phyloP scores from a whole-genome alignment of 768 basidiomycete genomes.

The Rhodosporidiobolus sp. region DNA sequence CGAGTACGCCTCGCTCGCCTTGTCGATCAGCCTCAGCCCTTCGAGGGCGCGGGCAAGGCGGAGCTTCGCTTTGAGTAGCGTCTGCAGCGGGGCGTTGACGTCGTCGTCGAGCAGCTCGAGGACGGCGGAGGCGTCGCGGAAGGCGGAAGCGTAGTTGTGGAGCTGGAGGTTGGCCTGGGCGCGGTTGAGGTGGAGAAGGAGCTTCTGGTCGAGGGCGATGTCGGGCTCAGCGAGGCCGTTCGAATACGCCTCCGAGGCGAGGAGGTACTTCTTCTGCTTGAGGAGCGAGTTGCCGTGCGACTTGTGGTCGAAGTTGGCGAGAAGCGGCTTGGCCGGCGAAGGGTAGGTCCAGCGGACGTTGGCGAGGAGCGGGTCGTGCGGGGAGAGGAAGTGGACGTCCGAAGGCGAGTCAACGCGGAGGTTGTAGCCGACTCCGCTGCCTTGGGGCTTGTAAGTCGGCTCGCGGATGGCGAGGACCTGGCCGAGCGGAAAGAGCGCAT shows the following conservation, averaged over 20 bases:
- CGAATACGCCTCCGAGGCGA: constrained; percentile 45
- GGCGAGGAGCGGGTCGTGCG: constrained; percentile 8
- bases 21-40: not conserved
- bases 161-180: constrained; percentile 21
- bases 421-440: constrained; percentile 18
- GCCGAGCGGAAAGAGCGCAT: constrained; percentile 47
- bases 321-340: not conserved
- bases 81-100: not conserved
- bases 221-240: constrained; percentile 23
- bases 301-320: constrained; percentile 31
- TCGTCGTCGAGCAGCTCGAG: not conserved
- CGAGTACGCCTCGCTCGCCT: not conserved
- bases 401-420: constrained; percentile 48
- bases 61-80: constrained; percentile 70
- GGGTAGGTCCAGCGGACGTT: constrained; percentile 15
- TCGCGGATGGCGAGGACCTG: constrained; percentile 48
- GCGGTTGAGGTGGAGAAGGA: constrained; percentile 27
- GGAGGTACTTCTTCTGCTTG: constrained; percentile 39
- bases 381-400: constrained; percentile 3
- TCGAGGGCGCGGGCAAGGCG: constrained; percentile 7
- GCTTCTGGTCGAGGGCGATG: constrained; percentile 12
- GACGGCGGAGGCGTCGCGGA: not conserved
- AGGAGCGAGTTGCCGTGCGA: constrained; percentile 44
- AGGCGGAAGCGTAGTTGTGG: constrained; percentile 10
- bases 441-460: constrained; percentile 44